These are phyloP conservation scores for Oryza officinalis DNA, from an alignment of 176 grass and related monocot species.

Conservation along the genomic window DNA sequence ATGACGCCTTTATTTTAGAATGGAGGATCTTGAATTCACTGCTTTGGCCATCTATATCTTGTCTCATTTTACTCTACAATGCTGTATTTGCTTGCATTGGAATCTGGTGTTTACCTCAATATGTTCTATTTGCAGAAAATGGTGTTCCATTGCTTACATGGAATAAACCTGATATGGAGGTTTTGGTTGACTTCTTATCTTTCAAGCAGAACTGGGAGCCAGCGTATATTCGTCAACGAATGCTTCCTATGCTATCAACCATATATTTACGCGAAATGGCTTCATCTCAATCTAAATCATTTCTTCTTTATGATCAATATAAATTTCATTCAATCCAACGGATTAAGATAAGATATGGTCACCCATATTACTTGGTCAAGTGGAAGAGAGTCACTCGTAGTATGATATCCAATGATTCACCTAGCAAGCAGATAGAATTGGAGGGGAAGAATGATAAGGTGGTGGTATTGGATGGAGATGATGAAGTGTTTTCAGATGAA, in stretches of 20 bases:
- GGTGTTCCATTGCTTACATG: constrained; percentile 52
- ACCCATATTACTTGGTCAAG: constrained; percentile 83
- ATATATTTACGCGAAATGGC: constrained; percentile 76
- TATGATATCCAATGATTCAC: constrained; percentile 12
- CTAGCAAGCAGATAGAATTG: constrained; percentile 34
- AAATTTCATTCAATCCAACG: constrained; percentile 78
- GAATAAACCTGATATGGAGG: constrained; percentile 75
- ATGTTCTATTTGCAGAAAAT: constrained; percentile 56
- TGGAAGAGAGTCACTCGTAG: constrained; percentile 57
- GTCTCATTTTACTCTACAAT: constrained; percentile 1
- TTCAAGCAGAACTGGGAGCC: constrained; percentile 78
- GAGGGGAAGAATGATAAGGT: constrained; percentile 21
- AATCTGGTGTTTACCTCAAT: background rate
- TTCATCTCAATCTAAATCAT: constrained; percentile 30
- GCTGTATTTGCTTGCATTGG: background rate
- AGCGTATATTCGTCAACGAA: constrained; percentile 79
- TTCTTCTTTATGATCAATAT: constrained; percentile 75
- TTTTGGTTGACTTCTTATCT: constrained; percentile 77
- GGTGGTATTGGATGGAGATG: constrained; percentile 15
- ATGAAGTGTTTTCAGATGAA: constrained; percentile 35
- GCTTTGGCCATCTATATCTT: background rate
- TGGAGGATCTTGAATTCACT: background rate
- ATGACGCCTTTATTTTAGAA: background rate
- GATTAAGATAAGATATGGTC: constrained; percentile 67
- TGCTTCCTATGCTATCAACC: constrained; percentile 84